These are phyloP conservation scores for Nematocida major DNA, from an alignment of 371 early-diverging fungal species.

Conservation along the genomic window DNA sequence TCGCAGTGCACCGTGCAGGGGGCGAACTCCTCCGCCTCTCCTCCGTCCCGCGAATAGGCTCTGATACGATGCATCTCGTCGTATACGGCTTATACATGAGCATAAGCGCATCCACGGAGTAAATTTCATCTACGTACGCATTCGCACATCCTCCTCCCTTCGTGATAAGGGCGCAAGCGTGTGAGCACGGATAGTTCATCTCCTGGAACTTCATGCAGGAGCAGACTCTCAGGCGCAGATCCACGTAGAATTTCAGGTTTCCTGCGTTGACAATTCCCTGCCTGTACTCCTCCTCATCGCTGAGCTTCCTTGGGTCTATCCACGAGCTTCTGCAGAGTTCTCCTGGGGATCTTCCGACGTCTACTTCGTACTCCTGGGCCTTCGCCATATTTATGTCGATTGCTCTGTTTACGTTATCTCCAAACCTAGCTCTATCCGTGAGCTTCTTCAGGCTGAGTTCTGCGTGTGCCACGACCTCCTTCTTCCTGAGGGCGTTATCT, in stretches of 20 bases:
- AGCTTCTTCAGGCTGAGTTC: conserved; percentile 29
- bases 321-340: conserved; percentile 22
- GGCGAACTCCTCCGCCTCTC: conserved; percentile 7
- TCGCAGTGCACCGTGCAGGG: not conserved
- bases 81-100: conserved; percentile 29
- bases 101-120: conserved; percentile 42
- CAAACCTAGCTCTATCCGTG: conserved; percentile 45
- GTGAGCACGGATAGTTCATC: conserved; percentile 61
- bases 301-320: conserved; percentile 51
- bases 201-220: conserved; percentile 63
- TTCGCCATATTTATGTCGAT: conserved; percentile 40
- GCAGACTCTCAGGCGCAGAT: conserved; percentile 56
- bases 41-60: conserved; percentile 46
- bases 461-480: conserved; percentile 39
- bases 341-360: conserved; percentile 37
- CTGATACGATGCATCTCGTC: conserved; percentile 44
- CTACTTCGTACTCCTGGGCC: conserved; percentile 39
- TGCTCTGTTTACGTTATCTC: conserved; percentile 51
- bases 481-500: conserved; percentile 44
- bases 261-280: conserved; percentile 29
- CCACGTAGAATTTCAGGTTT: conserved; percentile 49
- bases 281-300: conserved; percentile 44
- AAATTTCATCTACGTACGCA: conserved; percentile 46
- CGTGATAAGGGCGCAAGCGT: conserved; percentile 58
- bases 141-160: conserved; percentile 41